Evolutionary conservation across 768 basidiomycete species (phyloP), one percentile per base, ranked within the genome.

Genomic region (Hygrocybe coccinea): DNA sequence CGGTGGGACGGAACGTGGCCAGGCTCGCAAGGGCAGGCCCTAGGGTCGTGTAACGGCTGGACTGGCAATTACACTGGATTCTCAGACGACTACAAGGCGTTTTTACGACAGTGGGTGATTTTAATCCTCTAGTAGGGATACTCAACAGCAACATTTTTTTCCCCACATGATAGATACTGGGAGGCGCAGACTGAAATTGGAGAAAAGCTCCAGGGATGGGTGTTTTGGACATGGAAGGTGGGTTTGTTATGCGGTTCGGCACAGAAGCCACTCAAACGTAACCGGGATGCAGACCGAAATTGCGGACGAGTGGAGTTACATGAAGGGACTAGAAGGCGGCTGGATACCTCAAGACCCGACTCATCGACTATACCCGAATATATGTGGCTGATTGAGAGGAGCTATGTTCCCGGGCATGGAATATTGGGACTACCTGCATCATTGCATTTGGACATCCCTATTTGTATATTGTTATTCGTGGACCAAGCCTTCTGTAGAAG

Each of bases 181-280:
- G 90, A 93, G 64, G 84, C 83, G 3, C 91, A 92, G 69, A 82
- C 85, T 12, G 80, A 79, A 55, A 76, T 88, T 50, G 89, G 86
- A 19, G 90, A 92, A 69, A 74, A 74, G 34, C 78, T 84, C 12
- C 77, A 82, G 43, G 86, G 87, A 17, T 89, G 87, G 87, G 73
- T 86, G 3, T 87, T 77, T 60, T 88, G 86, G 86, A 82, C 87
- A 6, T 89, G 87, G 87, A 89, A 88, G 79, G 85, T 82, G 47
- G 22, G 77, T 60, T 39, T 33, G 21, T 29, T 39, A 9, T 41
- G 12, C 21, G 17, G n/a, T 21, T 34, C 15, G 15, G 2, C 2
- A 9, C 17, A n/a, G n/a, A n/a, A n/a, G n/a, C 19, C 8, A 36
- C n/a, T 8, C 10, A 52, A 7, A 43, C 52, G 58, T 6, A 59